Percentiles rank a stretch among this genome's conserved stretches.
Conservation (phyloP, 768 basidiomycete genomes). For the Mycena vulgaris region DNA sequence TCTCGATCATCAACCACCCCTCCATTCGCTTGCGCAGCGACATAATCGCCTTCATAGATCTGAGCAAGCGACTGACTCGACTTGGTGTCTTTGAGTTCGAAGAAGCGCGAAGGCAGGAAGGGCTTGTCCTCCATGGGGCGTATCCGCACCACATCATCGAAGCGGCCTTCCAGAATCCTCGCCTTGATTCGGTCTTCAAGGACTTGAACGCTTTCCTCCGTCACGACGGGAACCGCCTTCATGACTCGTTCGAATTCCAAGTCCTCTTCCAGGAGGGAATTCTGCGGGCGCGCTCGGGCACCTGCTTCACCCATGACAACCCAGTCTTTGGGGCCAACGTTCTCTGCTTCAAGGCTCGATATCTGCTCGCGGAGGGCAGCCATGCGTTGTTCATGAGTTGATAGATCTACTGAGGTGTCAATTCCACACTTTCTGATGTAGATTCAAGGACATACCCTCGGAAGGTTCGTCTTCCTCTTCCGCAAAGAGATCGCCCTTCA, state of each 20-base stretch:
- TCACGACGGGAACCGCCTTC: slow-evolving; percentile 90
- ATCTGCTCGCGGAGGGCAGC: slow-evolving; percentile 85
- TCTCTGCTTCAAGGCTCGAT: slow-evolving; percentile 84
- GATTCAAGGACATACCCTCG: slow-evolving; percentile 43
- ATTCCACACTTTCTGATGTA: slow-evolving; percentile 30
- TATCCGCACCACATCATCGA: slow-evolving; percentile 93
- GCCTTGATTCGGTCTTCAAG: slow-evolving; percentile 94
- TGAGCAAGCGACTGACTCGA: slow-evolving; percentile 93
- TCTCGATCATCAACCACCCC: slow-evolving; percentile 82
- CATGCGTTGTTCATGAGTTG: slow-evolving; percentile 87
- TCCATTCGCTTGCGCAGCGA: slow-evolving; percentile 70
- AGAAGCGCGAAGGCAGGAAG: slow-evolving; percentile 90
- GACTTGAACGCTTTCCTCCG: slow-evolving; percentile 85
- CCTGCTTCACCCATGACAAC: slow-evolving; percentile 92
- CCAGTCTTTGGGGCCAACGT: slow-evolving; percentile 93
- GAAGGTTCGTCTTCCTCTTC: slow-evolving; percentile 71
- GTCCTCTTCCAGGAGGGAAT: slow-evolving; percentile 93
- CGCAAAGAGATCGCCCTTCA: slow-evolving; percentile 86
- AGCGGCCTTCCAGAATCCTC: slow-evolving; percentile 86
- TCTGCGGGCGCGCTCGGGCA: slow-evolving; percentile 86
- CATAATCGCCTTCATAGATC: slow-evolving; percentile 95
- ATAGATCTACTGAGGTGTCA: slow-evolving; percentile 63
- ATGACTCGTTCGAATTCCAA: slow-evolving; percentile 94
- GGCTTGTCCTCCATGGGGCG: slow-evolving; percentile 86
- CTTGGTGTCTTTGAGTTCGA: slow-evolving; percentile 92